Percentiles rank a stretch among this genome's conserved stretches.
Evolutionary conservation across 352 stramenopile species (phyloP).

Genomic region (Globisporangium solare): DNA sequence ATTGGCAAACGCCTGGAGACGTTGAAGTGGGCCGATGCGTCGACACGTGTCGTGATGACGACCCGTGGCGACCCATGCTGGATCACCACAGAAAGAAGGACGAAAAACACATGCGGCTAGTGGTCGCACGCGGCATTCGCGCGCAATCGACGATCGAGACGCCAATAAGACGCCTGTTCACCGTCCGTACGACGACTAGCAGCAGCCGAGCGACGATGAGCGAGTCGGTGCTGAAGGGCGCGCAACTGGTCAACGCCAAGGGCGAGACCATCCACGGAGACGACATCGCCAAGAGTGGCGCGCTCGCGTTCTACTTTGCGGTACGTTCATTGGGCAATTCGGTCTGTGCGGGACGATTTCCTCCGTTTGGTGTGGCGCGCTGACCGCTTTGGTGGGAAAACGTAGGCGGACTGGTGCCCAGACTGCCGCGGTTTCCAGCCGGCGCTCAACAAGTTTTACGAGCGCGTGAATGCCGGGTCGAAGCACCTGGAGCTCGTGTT

Average conservation of each 20-base stretch:
- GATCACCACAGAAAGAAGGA: no score
- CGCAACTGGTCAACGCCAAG: conserved; percentile 51
- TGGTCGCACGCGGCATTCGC: no score
- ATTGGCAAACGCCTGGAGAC: no score
- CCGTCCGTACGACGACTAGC: not conserved
- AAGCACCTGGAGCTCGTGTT: conserved; percentile 66
- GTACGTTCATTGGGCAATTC: conserved; percentile 15
- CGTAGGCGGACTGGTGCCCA: conserved; percentile 71
- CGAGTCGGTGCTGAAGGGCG: conserved; percentile 34
- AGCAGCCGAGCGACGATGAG: conserved; percentile 21
- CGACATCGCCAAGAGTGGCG: conserved; percentile 36
- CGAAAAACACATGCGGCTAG: no score
- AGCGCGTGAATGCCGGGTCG: conserved; percentile 27
- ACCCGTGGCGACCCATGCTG: no score
- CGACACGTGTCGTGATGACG: no score
- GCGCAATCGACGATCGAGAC: no score
- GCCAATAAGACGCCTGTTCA: no score
- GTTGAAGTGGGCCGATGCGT: no score
- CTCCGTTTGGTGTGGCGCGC: not conserved
- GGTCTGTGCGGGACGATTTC: no score
- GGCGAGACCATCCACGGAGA: conserved; percentile 44
- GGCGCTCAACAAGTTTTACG: conserved; percentile 65
- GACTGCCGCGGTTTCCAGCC: conserved; percentile 77
- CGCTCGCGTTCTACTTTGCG: conserved; percentile 74
- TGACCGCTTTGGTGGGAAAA: not conserved